Evolutionary conservation across 116 monocot species (phyloP), one percentile per base, ranked within the genome.

Genomic region (Papilionanthe hybrid): DNA sequence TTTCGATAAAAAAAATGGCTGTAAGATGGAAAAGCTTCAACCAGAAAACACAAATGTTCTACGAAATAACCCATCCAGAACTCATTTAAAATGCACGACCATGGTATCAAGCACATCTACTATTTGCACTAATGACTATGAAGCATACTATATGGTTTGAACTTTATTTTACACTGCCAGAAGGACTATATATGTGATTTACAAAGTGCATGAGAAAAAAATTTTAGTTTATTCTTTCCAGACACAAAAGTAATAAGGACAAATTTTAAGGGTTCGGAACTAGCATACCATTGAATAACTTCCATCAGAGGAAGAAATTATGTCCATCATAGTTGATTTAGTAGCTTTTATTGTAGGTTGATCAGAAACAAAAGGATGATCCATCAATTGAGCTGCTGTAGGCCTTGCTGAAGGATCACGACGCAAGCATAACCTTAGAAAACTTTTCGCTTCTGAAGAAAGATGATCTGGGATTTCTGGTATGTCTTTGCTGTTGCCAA

Each of bases 391-490:
- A 47, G 80, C 82, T 55, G 96, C 96, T 71, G 91, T 88, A 22
- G 93, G 89, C 28, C 96, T 89, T 48, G 88, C 80, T 18, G 87
- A 86, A 50, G 93, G 91, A 69, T 96, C 96, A 75, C 93, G 88
- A 55, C 91, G 91, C 80, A 96, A 87, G 72, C 96, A 96, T 19
- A 88, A 86, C 72, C 72, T 90, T 65, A 96, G 42, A 77, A 96
- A 96, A 41, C 55, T 80, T 83, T 88, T 93, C 32, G 82, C 93
- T 42, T 93, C 91, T 37, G 77, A 55, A 68, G 93, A 91, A 43
- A 93, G 53, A 87, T 93, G 81, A 72, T 90, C 88, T 78, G 96
- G 96, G 44, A 96, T 91, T 48, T 91, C 93, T 50, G 96, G 96
- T 75, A 91, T 84, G 67, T 93, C 93, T 82, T 90, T 93, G 79